Conservation (phyloP, 2,329 filamentous ascomycete genomes). For the Curvularia sp. region DNA sequence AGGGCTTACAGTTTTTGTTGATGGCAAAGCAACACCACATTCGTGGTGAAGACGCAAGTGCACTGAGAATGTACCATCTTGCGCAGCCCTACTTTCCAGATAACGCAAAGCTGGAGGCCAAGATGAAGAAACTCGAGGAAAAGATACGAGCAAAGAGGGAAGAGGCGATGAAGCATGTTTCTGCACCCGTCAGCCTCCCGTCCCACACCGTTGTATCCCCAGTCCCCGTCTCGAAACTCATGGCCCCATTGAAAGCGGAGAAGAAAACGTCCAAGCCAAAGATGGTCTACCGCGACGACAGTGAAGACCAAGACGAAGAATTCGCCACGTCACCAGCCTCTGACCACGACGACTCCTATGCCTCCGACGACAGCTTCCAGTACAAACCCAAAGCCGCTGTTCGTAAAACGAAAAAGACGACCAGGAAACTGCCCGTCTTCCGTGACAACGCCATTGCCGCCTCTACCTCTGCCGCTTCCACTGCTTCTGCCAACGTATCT, state of each 20-base stretch:
- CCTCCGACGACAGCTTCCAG: slow-evolving; percentile 49
- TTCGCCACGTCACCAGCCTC: slow-evolving; percentile 47
- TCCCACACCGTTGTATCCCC: slow-evolving; percentile 19
- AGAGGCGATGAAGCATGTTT: slow-evolving; percentile 28
- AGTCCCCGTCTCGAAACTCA: slow-evolving; percentile 39
- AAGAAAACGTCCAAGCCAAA: slow-evolving; percentile 32
- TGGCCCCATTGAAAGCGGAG: slow-evolving; percentile 43
- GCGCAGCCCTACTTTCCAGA: slow-evolving; percentile 85
- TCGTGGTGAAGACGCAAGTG: slow-evolving; percentile 76
- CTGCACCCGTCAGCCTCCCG: slow-evolving; percentile 24
- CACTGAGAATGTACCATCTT: slow-evolving; percentile 84
- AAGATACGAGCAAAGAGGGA: slow-evolving; percentile 55
- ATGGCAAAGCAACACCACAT: slow-evolving; percentile 92
- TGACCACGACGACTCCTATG: slow-evolving; percentile 50
- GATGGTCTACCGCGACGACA: slow-evolving; percentile 22
- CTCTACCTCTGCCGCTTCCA: not conserved
- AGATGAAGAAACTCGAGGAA: slow-evolving; percentile 63
- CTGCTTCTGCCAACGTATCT: not conserved
- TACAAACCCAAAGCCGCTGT: slow-evolving; percentile 36
- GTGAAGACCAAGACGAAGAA: slow-evolving; percentile 52
- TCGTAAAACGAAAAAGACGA: slow-evolving; percentile 43
- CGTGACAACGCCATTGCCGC: slow-evolving; percentile 34
- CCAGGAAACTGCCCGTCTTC: slow-evolving; percentile 49
- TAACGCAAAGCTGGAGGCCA: slow-evolving; percentile 73
- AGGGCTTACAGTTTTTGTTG: slow-evolving; percentile 84